phyloP scores from a whole-genome alignment of 2,329 filamentous ascomycete genomes.

The Penicillium fuscoglaucum region DNA sequence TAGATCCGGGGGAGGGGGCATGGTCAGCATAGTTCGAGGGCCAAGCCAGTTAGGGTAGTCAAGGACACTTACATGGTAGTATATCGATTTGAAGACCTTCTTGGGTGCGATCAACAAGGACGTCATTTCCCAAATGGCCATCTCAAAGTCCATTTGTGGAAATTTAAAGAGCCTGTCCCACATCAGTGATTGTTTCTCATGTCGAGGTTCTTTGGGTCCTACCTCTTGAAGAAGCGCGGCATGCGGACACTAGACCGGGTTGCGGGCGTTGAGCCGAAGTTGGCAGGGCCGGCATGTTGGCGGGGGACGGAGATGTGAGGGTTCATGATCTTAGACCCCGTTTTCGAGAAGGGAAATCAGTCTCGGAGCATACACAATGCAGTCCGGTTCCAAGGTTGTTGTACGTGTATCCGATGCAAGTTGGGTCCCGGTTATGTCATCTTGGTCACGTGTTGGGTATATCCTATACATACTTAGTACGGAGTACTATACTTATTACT shows the following conservation, averaged over 20 bases:
- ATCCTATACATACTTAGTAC: too few relatives aligned
- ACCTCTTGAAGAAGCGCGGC: conserved; percentile 67
- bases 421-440: conserved; percentile 12
- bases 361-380: conserved; percentile 6
- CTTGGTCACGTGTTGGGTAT: conserved; percentile 13
- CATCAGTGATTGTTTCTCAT: conserved; percentile 9
- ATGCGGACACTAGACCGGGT: conserved; percentile 57
- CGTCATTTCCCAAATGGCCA: conserved; percentile 72
- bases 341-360: not conserved
- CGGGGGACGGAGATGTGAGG: conserved; percentile 61
- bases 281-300: conserved; percentile 55
- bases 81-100: conserved; percentile 70
- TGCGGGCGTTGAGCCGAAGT: conserved; percentile 54
- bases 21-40: conserved; percentile 13
- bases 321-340: conserved; percentile 49
- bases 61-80: conserved; percentile 61
- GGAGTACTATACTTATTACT: too few relatives aligned
- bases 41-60: not conserved
- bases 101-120: conserved; percentile 67
- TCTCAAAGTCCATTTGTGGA: conserved; percentile 73
- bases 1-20: conserved; percentile 16
- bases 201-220: conserved; percentile 4
- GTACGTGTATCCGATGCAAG: not conserved
- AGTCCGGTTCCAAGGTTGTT: not conserved
- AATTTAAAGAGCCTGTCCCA: conserved; percentile 64